Evolutionary conservation across 2,329 filamentous ascomycete species (phyloP), one percentile per base, ranked within the genome.

Genomic region (Trichoderma breve): DNA sequence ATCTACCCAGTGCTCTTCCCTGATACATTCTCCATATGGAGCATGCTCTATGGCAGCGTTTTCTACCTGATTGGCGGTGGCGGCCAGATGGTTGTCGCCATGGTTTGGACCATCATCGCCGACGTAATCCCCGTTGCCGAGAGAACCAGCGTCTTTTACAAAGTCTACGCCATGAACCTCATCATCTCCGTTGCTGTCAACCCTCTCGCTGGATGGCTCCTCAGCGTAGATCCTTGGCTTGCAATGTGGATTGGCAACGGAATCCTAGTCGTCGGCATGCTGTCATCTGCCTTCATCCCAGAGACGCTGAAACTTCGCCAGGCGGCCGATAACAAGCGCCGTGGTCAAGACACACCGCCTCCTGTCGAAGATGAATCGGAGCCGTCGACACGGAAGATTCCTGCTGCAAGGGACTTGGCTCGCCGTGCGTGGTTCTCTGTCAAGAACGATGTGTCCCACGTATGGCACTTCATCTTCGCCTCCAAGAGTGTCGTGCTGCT

Each of bases 21-120:
- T 6, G 71, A 82, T 8, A 72, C 80, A 5, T 80, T 85, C n/a
- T 81, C 82, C 1, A 74, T 84, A 28, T 83, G 84, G 84, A 75
- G 78, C 1, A 75, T 82, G 2, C 79, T 81, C 58, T 78, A 81
- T 1, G 77, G 79, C 6, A 75, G 77, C 4, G 11, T 81, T 0
- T 81, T 82, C 24, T 78, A 76, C 28, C 75, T 86, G 65, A 79
- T 86, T 62, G 84, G 85, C 1, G 83, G 83, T 9, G 84, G 84
- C 24, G 74, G 74, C 0, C 74, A 79, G 15, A 82, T 85, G 72
- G 77, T 80, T 0, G 73, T 74, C 2, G 83, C 84, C 65, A 85
- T 86, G 83, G 71, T 84, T 7, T 86, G 80, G 76, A 86, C 85
- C 8, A 79, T 83, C 47, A 71, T 85, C 14, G 80, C 82, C n/a